phyloP scores from a whole-genome alignment of 768 basidiomycete species.

The Mycena belliarum region DNA sequence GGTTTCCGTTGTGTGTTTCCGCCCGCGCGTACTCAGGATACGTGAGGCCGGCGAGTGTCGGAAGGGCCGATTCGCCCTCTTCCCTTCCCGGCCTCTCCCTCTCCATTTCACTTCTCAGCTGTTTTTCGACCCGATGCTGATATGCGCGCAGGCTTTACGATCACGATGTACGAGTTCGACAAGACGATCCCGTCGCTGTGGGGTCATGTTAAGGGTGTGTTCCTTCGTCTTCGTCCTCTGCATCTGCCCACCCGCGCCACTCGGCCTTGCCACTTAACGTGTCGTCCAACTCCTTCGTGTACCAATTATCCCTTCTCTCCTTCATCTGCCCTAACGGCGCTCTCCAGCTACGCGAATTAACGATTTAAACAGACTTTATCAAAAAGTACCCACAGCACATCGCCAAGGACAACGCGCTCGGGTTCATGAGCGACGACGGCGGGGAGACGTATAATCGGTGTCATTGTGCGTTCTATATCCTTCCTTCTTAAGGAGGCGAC shows the following conservation, averaged over 20 bases:
- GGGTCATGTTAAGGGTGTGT: slow-evolving; percentile 63
- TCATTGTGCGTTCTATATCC: slow-evolving; percentile 51
- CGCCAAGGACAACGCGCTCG: slow-evolving; percentile 58
- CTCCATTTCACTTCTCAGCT: no score
- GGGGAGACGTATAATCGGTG: slow-evolving; percentile 74
- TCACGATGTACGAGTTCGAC: slow-evolving; percentile 73
- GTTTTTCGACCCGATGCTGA: no score
- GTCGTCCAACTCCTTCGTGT: not conserved
- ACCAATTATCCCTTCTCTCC: not conserved
- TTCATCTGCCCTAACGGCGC: not conserved
- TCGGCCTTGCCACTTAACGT: no score
- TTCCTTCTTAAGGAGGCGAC: no score
- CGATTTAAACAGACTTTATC: slow-evolving; percentile 48
- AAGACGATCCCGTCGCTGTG: slow-evolving; percentile 78
- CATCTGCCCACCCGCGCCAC: not conserved
- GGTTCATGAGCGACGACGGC: slow-evolving; percentile 47
- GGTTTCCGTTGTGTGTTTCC: no score
- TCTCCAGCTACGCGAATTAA: no score
- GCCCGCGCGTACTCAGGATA: no score
- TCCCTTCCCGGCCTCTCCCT: no score
- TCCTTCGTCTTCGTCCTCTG: not conserved
- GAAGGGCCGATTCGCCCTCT: no score
- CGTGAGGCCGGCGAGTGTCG: no score
- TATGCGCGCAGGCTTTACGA: slow-evolving; percentile 60
- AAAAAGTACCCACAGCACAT: slow-evolving; percentile 55